Percentiles rank a stretch among this genome's conserved stretches.
These are phyloP conservation scores for Aspergillus sp. DNA, from an alignment of 2,329 filamentous ascomycete species.

Conservation along the genomic window DNA sequence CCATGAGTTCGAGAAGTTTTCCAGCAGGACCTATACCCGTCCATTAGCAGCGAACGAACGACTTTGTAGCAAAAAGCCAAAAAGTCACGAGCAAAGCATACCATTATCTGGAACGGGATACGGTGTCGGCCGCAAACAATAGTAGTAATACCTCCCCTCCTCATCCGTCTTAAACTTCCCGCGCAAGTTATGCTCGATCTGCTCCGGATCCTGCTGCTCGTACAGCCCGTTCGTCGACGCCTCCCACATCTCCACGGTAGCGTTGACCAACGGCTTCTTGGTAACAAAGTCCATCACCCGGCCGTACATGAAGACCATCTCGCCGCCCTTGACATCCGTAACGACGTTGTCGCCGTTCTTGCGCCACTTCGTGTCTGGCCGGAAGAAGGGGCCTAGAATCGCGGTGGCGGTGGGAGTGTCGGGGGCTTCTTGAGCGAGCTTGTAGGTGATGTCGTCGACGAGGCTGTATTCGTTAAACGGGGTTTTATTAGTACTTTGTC, in stretches of 20 bases:
- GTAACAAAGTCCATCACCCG: slow-evolving; percentile 50
- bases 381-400: slow-evolving; percentile 80
- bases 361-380: slow-evolving; percentile 60
- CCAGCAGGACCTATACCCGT: slow-evolving; percentile 45
- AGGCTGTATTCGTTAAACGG: slow-evolving; percentile 33
- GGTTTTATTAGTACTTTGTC: background rate
- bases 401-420: slow-evolving; percentile 61
- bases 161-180: slow-evolving; percentile 62
- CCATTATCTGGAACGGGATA: slow-evolving; percentile 51
- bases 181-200: slow-evolving; percentile 65
- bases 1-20: slow-evolving; percentile 49
- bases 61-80: background rate
- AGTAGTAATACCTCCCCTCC: slow-evolving; percentile 55
- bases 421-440: slow-evolving; percentile 46
- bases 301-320: slow-evolving; percentile 59
- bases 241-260: slow-evolving; percentile 70
- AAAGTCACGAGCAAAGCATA: slow-evolving; percentile 7
- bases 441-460: slow-evolving; percentile 74
- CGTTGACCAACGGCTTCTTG: slow-evolving; percentile 55
- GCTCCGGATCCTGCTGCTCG: slow-evolving; percentile 64
- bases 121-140: slow-evolving; percentile 53
- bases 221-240: slow-evolving; percentile 64
- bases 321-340: slow-evolving; percentile 40
- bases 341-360: slow-evolving; percentile 62
- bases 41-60: background rate